Conservation (phyloP, 257 asterid genomes). For the Eucommia ulmoides region DNA sequence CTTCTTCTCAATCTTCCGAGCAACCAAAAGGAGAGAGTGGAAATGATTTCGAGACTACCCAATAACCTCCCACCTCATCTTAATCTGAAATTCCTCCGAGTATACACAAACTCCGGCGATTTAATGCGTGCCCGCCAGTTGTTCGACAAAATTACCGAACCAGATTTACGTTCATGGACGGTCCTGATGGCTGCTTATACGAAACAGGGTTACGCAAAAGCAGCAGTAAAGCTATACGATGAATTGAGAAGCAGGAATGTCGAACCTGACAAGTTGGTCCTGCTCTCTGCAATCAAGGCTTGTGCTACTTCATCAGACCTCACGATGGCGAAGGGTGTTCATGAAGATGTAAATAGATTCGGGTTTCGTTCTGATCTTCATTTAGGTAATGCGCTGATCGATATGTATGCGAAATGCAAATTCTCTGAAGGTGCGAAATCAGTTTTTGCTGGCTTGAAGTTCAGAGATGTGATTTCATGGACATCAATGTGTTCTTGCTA, state of each 20-base stretch:
- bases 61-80: conserved; percentile 4
- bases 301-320: conserved; percentile 31
- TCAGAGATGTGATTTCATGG: conserved; percentile 62
- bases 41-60: conserved; percentile 14
- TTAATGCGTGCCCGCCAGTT: conserved; percentile 17
- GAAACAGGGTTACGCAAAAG: conserved; percentile 12
- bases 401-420: conserved; percentile 63
- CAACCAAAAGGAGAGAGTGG: background rate
- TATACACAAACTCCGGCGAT: conserved; percentile 8
- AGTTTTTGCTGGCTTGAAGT: conserved; percentile 29
- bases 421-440: conserved; percentile 37
- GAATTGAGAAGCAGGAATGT: conserved; percentile 7
- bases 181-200: conserved; percentile 15
- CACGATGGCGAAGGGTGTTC: conserved; percentile 40
- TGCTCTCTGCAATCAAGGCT: conserved; percentile 15
- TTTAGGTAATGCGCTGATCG: conserved; percentile 55
- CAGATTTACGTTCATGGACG: conserved; percentile 21
- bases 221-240: conserved; percentile 15
- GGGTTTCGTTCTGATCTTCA: conserved; percentile 36
- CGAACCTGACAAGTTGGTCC: conserved; percentile 17
- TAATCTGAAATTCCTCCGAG: conserved; percentile 4
- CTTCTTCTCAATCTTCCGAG: no score
- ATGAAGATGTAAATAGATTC: conserved; percentile 29
- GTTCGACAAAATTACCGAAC: conserved; percentile 18
- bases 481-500: conserved; percentile 62